phyloP scores from a whole-genome alignment of 2,329 filamentous ascomycete species.

The Dendrostoma leiphaemia region DNA sequence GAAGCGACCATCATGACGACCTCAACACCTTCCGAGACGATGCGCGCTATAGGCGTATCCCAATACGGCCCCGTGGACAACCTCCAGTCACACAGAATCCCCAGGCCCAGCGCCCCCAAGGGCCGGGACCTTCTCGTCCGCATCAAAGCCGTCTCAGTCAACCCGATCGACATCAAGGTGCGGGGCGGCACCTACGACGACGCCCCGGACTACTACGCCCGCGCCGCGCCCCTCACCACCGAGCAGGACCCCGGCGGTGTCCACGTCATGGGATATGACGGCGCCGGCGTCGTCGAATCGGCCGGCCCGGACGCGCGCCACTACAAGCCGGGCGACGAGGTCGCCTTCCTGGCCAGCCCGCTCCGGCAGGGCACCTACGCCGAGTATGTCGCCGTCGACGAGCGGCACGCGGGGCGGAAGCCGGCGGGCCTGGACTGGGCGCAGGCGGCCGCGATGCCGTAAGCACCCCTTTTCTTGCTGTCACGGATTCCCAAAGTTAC shows the following conservation, averaged over 20 bases:
- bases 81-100: constrained; percentile 20
- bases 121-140: constrained; percentile 29
- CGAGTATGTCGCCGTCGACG: constrained; percentile 40
- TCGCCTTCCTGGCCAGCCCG: constrained; percentile 40
- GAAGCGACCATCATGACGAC: neutral
- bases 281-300: constrained; percentile 35
- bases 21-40: constrained; percentile 6
- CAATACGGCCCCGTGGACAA: constrained; percentile 24
- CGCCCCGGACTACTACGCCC: constrained; percentile 34
- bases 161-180: constrained; percentile 39
- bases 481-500: too few relatives aligned
- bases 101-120: constrained; percentile 21
- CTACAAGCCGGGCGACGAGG: constrained; percentile 40
- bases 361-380: constrained; percentile 39
- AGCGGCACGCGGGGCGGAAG: constrained; percentile 35
- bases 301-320: constrained; percentile 30
- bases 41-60: constrained; percentile 24
- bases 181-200: constrained; percentile 34
- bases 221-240: constrained; percentile 22
- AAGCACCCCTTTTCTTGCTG: too few relatives aligned
- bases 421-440: constrained; percentile 36
- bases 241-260: constrained; percentile 22
- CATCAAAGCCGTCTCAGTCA: constrained; percentile 24
- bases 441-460: constrained; percentile 41
- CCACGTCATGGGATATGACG: constrained; percentile 43